Base-by-base conservation (phyloP, 176 grass and related monocot genomes). In the Secale cereale region DNA sequence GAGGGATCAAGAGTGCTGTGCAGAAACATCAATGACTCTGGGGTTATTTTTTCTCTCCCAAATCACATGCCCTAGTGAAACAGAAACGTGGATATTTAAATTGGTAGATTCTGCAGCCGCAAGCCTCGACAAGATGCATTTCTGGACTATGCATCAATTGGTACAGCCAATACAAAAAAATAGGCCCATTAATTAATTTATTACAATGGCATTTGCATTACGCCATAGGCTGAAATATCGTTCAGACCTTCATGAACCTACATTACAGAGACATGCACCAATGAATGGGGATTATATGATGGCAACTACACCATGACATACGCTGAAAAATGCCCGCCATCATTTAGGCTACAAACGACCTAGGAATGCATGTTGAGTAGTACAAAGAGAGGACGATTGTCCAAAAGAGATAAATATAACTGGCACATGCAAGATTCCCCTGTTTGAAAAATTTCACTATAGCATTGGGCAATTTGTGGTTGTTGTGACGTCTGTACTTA, bases 401-500 rank as follows among this genome's bases (percentile, higher is more conserved):
- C 20, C 17, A 69, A 3, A 50, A 17, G 57, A 15, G 43, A 10
- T 1, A 3, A 17, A 72, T 65, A 19, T 39, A 64, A 33, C 50
- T 63, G 71, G 30, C 50, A 76, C n/a, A 89, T 1, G 26, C 70
- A 79, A 30, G 6, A 84, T 57, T 12, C 12, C 6, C 78, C 43
- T 56, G 28, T 40, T 37, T 29, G n/a, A 52, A 50, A 74, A 50
- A 3, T 74, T 73, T 13, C 2, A 29, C 26, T n/a, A 17, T 28
- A 29, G 27, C 85, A 79, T 72, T 68, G 32, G 70, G 39, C 72
- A 52, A 27, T 52, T 75, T 75, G 72, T 17, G 72, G 16, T 75
- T 19, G 27, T 20, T 52, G 16, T 75, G 26, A 29, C 29, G 72
- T 52, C 27, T 9, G 2, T 75, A 26, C 13, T 52, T 52, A 11